A percentile compares a stretch with the other conserved stretches of the same genome.
These are phyloP conservation scores for Parmelia sp. DNA, from an alignment of 495 filamentous ascomycete species.

Conservation along the genomic window DNA sequence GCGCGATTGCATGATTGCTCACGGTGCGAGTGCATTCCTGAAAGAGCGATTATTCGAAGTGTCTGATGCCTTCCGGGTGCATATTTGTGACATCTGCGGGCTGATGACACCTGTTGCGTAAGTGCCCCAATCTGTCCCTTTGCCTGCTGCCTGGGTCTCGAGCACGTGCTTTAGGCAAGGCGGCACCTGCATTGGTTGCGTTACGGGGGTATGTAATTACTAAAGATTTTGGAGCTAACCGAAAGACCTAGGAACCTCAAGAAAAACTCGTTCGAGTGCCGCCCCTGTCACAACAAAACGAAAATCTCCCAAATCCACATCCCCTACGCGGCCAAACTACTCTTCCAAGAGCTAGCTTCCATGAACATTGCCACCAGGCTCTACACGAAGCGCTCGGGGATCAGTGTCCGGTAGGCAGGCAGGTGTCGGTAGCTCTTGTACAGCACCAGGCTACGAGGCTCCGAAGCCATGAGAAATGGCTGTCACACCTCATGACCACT, in stretches of 20 bases:
- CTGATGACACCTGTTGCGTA: slow-evolving; percentile 99
- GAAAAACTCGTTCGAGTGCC: slow-evolving; percentile 90
- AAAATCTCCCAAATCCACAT: slow-evolving; percentile 95
- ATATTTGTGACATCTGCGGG: slow-evolving; percentile 97
- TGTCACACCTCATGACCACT: slow-evolving; percentile 6
- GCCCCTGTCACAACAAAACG: slow-evolving; percentile 97
- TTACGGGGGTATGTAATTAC: background rate
- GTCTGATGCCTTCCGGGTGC: slow-evolving; percentile 94
- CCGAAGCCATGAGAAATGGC: background rate
- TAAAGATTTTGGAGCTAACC: slow-evolving; percentile 24
- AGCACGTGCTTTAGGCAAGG: slow-evolving; percentile 27
- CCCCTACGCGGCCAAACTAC: slow-evolving; percentile 93
- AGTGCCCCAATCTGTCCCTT: slow-evolving; percentile 38
- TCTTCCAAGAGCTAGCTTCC: slow-evolving; percentile 94
- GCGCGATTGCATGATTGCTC: slow-evolving; percentile 99
- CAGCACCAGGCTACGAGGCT: slow-evolving; percentile 1
- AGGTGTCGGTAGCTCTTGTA: background rate
- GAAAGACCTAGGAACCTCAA: slow-evolving; percentile 69
- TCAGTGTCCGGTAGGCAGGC: slow-evolving; percentile 49
- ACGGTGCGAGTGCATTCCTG: slow-evolving; percentile 91
- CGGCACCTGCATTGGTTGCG: background rate
- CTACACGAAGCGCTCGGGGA: slow-evolving; percentile 80
- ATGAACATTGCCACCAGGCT: slow-evolving; percentile 98
- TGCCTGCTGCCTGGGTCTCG: background rate
- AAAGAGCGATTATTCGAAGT: slow-evolving; percentile 97